Evolutionary conservation across 2,329 filamentous ascomycete genomes (phyloP), one percentile per base, ranked within the genome.

Genomic region (Daldinia eschscholtzii): DNA sequence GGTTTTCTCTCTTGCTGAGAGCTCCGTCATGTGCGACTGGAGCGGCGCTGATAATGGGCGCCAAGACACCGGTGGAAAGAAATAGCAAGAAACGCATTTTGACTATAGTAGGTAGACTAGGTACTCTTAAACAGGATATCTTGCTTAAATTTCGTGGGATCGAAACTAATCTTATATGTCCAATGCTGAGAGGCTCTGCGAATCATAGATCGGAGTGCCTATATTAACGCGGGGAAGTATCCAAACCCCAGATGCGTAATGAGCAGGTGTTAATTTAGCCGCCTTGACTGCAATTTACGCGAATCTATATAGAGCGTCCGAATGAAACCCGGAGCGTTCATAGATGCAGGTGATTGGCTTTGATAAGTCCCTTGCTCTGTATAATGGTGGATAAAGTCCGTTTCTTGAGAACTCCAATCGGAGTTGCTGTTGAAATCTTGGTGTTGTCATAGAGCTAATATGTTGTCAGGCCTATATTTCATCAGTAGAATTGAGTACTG

Each of bases 1-100:
- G 72, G 61, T 82, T 82, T 48, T 81, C 80, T 52, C 80, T 72
- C 69, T 75, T 77, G 46, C 57, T 35, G 46, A 79, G 67, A 37
- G 62, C 68, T 2, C 64, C 65, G 23, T 72, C 63, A 48, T 70
- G 64, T 23, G 41, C 53, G 23, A 72, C 60, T 10, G 78, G 79
- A 26, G 74, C 74, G 18, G 77, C 77, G 33, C 77, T 61, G 67
- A 67, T 71, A 28, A 72, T 63, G 41, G 78, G 75, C 28, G 75
- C 78, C 63, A 79, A 57, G 59, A 75, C 50, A 69, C 70, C 71
- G 53, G 69, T 68, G 53, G 71, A 64, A 67, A 78, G 66, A 30
- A 76, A 48, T 42, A 65, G 57, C n/a, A 66, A 60, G 26, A 78
- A 65, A 33, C 72, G 77, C 79, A 80, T 80, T 67, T 77, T 68